These are phyloP conservation scores for Plasmodium gaboni DNA, from an alignment of 169 alveolate genomes.

Conservation along the genomic window DNA sequence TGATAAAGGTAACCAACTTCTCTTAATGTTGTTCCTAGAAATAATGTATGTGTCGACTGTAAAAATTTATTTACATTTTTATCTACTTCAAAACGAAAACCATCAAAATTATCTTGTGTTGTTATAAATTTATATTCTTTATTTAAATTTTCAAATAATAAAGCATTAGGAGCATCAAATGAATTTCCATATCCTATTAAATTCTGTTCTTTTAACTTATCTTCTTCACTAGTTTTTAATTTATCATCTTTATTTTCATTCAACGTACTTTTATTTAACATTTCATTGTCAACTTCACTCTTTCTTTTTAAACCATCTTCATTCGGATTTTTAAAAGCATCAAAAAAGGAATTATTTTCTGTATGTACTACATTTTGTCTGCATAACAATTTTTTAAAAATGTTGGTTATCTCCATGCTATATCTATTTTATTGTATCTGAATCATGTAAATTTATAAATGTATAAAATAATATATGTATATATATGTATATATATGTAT, in stretches of 20 bases:
- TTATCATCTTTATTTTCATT: conserved; percentile 20
- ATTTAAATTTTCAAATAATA: conserved; percentile 86
- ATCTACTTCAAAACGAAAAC: conserved; percentile 92
- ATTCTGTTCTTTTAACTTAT: conserved; percentile 24
- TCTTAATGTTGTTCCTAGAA: conserved; percentile 88
- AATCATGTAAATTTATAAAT: too few relatives aligned
- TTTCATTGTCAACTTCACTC: not conserved
- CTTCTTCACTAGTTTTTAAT: conserved; percentile 12
- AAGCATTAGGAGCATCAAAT: conserved; percentile 72
- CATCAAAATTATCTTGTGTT: conserved; percentile 93
- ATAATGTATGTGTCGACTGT: conserved; percentile 90
- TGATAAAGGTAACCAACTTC: conserved; percentile 91
- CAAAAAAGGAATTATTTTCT: conserved; percentile 22
- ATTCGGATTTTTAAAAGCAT: conserved; percentile 13
- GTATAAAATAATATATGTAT: not conserved
- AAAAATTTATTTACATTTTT: conserved; percentile 87
- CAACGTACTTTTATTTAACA: not conserved
- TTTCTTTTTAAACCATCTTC: conserved; percentile 2
- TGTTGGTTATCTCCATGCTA: conserved; percentile 59
- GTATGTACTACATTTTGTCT: conserved; percentile 19
- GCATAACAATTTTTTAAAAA: conserved; percentile 22
- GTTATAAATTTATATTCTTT: conserved; percentile 90
- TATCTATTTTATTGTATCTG: not conserved
- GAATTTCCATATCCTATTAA: conserved; percentile 10
- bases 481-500: conserved; percentile 2